Evolutionary conservation across 2,329 filamentous ascomycete genomes (phyloP), one percentile per base, ranked within the genome.

Genomic region (Trichoderma sp.): DNA sequence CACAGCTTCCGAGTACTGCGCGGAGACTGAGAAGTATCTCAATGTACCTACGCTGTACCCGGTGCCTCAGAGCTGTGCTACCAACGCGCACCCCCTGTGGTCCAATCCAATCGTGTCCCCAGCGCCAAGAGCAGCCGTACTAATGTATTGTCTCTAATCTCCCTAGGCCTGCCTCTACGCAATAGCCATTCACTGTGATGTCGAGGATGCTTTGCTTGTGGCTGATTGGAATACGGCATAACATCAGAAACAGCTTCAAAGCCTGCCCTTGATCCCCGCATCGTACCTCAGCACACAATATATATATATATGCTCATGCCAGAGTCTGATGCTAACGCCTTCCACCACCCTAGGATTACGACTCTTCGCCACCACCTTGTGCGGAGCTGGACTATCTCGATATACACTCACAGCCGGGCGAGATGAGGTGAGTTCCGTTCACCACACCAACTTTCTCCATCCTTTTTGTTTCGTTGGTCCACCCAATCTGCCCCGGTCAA

Each of bases 321-420:
- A 19, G 58, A 68, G 53, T 52, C 63, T 68, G 60, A 67, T 64
- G 70, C 73, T 77, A 72, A 76, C 73, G 54, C 59, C 50, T 71
- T 58, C 70, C 76, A 71, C 73, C 81, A 76, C 52, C 35, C 37
- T 80, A 86, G 83, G 84, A 86, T 75, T 86, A 85, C 79, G 82
- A 85, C 78, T 80, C 83, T 76, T 83, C 84, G 77, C 80, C 84
- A 77, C 78, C 80, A 75, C 78, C 78, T 69, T 73, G 72, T 63
- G 68, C 76, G 73, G 83, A 82, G 76, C 79, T 86, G 76, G 84
- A 85, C 73, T 87, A 85, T 74, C 80, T 86, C 75, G 83, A 84
- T 64, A 80, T 86, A 73, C 81, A 80, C 65, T 77, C 81, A 61
- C 80, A 82, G 72, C 75, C 80, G 35, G 77, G 75, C 82, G 84